phyloP scores from a whole-genome alignment of 495 filamentous ascomycete genomes.

The Mytilinidion resinicola region DNA sequence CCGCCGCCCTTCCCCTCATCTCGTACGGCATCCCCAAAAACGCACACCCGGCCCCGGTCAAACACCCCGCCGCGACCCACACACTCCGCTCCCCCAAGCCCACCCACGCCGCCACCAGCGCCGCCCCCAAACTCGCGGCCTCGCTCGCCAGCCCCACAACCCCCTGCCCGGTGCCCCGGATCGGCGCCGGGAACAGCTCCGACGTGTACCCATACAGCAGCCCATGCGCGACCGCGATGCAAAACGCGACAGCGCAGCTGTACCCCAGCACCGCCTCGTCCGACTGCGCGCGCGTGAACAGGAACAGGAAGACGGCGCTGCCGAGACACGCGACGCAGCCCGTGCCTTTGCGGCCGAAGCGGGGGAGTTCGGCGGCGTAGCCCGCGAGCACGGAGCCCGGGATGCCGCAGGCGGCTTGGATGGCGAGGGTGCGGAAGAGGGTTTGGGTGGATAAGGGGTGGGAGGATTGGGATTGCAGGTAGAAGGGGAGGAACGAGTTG shows the following conservation, averaged over 20 bases:
- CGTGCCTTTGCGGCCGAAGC: not conserved
- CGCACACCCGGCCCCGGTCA: not conserved
- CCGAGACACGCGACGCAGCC: not conserved
- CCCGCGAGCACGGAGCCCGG: not conserved
- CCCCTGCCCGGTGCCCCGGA: not conserved
- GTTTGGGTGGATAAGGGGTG: conserved; percentile 13
- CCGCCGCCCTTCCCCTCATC: not conserved
- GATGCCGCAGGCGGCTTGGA: not conserved
- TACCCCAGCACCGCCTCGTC: not conserved
- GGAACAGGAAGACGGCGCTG: not conserved
- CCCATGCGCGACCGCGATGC: not conserved
- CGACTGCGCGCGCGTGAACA: not conserved
- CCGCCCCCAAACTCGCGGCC: not conserved
- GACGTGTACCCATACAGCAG: not conserved
- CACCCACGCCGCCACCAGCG: not conserved
- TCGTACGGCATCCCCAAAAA: not conserved
- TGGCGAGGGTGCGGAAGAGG: not conserved
- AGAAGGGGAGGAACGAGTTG: conserved; percentile 44
- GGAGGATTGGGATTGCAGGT: not conserved
- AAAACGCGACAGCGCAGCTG: not conserved
- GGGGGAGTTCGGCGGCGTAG: not conserved
- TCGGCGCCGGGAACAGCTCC: not conserved
- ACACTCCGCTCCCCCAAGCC: not conserved
- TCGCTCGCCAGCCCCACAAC: not conserved
- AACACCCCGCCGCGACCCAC: not conserved